phyloP scores from a whole-genome alignment of 306 rosid genomes.

The Acmispon strigosus region DNA sequence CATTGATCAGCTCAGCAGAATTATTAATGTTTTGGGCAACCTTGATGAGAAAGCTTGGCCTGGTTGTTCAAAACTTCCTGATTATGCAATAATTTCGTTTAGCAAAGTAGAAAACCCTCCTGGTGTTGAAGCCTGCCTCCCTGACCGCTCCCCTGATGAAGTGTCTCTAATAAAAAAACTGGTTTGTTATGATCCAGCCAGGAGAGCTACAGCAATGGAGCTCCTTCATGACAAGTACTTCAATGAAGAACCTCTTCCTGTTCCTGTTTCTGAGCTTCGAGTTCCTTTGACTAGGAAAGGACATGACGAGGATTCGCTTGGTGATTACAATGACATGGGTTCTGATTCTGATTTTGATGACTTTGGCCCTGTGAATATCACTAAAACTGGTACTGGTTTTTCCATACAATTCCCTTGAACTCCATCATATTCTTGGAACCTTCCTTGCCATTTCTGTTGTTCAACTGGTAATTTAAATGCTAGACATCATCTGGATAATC shows the following conservation, averaged over 20 bases:
- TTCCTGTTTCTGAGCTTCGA: constrained; percentile 51
- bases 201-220: constrained; percentile 74
- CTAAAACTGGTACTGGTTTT: constrained; percentile 51
- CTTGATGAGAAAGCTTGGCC: constrained; percentile 80
- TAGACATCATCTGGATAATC: constrained; percentile 7
- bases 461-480: constrained; percentile 4
- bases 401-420: constrained; percentile 62
- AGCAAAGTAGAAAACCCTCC: constrained; percentile 62
- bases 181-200: constrained; percentile 72
- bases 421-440: constrained; percentile 14
- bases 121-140: constrained; percentile 62
- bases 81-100: constrained; percentile 68
- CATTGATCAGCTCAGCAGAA: constrained; percentile 85
- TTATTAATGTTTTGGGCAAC: constrained; percentile 71
- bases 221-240: constrained; percentile 71
- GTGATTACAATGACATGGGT: constrained; percentile 36
- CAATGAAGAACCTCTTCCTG: constrained; percentile 72
- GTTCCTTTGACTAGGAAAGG: constrained; percentile 52
- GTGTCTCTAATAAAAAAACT: constrained; percentile 54
- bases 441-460: constrained; percentile 3
- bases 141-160: constrained; percentile 48
- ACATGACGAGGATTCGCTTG: constrained; percentile 44
- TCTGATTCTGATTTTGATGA: constrained; percentile 85
- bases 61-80: constrained; percentile 76
- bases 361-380: constrained; percentile 42